Evolutionary conservation across 495 filamentous ascomycete genomes (phyloP).

Genomic region (Podospora anserina): DNA sequence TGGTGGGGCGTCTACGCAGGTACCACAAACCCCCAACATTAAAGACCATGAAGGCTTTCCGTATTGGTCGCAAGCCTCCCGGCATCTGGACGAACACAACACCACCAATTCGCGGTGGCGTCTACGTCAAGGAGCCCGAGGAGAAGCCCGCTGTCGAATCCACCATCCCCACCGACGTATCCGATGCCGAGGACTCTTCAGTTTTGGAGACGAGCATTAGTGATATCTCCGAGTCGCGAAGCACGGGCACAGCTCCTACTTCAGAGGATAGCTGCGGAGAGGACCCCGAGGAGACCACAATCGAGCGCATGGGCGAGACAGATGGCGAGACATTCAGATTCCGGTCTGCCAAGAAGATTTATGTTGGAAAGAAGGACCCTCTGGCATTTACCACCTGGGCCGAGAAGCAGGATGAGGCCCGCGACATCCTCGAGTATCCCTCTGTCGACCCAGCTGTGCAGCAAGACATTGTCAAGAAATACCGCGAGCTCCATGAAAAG

Average conservation of each 20-base stretch:
- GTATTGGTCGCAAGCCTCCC: slow-evolving; percentile 68
- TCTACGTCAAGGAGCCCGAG: slow-evolving; percentile 52
- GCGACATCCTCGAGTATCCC: slow-evolving; percentile 38
- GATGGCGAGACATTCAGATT: not conserved
- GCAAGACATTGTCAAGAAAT: slow-evolving; percentile 40
- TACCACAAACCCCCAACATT: slow-evolving; percentile 68
- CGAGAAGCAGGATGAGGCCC: slow-evolving; percentile 38
- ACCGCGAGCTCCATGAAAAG: slow-evolving; percentile 40
- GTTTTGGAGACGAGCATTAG: not conserved
- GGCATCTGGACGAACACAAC: slow-evolving; percentile 74
- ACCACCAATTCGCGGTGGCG: slow-evolving; percentile 80
- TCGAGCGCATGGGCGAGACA: not conserved
- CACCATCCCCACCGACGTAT: not conserved
- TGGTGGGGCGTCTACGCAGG: slow-evolving; percentile 40
- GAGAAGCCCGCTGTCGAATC: slow-evolving; percentile 28
- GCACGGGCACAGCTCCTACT: not conserved
- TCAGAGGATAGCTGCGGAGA: not conserved
- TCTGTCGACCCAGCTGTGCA: slow-evolving; percentile 44
- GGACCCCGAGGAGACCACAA: not conserved
- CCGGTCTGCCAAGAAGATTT: not conserved
- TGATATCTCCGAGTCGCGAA: not conserved
- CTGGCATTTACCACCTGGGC: slow-evolving; percentile 34
- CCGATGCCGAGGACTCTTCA: not conserved
- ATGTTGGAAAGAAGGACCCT: slow-evolving; percentile 9
- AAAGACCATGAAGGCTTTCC: slow-evolving; percentile 67